phyloP scores from a whole-genome alignment of 257 asterid genomes.

The Plantago major region DNA sequence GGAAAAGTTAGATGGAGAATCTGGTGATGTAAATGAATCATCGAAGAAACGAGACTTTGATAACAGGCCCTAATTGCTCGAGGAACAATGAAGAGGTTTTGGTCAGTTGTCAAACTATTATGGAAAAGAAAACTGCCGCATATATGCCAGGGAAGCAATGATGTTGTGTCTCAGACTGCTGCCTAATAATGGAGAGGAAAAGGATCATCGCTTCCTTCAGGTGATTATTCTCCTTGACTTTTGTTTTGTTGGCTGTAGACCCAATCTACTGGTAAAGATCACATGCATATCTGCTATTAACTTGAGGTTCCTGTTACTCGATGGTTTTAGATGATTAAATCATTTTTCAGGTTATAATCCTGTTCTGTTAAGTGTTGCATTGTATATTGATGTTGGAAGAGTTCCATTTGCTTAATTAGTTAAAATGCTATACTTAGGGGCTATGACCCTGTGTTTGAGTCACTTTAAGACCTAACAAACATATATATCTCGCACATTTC shows the following conservation, averaged over 20 bases:
- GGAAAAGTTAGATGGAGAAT: slow-evolving; percentile 33
- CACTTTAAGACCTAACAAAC: too few species aligned
- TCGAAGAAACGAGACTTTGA: slow-evolving; percentile 56
- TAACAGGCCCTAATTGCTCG: slow-evolving; percentile 46
- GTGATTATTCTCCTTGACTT: slow-evolving; percentile 32
- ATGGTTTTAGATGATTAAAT: too few species aligned
- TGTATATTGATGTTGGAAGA: too few species aligned
- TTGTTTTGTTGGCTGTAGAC: background rate
- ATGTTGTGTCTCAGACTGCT: slow-evolving; percentile 24
- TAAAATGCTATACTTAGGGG: too few species aligned
- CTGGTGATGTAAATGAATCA: slow-evolving; percentile 33
- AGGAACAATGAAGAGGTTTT: slow-evolving; percentile 23
- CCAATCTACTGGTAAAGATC: background rate
- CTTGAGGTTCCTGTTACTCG: too few species aligned
- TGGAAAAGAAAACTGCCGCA: slow-evolving; percentile 22
- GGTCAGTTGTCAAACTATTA: slow-evolving; percentile 27
- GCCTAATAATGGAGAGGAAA: slow-evolving; percentile 41
- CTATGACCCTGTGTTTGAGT: too few species aligned
- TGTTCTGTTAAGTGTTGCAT: too few species aligned
- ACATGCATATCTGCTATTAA: background rate
- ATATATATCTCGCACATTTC: too few species aligned
- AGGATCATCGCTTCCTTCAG: slow-evolving; percentile 67
- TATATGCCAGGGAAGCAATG: slow-evolving; percentile 26
- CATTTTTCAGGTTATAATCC: too few species aligned
- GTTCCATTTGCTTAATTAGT: too few species aligned